These are phyloP conservation scores for Petunia secreta DNA, from an alignment of 257 asterid species.

Conservation along the genomic window DNA sequence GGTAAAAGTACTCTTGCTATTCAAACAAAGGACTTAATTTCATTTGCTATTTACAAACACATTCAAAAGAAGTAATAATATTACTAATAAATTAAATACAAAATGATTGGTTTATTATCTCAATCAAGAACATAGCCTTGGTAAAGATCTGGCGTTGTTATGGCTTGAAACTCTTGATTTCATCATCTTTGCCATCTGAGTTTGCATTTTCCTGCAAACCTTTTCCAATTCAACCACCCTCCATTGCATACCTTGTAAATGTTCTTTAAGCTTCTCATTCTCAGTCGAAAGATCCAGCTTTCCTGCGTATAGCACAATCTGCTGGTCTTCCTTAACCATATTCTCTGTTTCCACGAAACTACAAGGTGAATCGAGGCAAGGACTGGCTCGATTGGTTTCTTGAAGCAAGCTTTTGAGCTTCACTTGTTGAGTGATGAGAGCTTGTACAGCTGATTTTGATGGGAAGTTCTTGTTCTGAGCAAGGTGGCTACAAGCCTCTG, in stretches of 20 bases:
- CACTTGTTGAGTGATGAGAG: conserved; percentile 59
- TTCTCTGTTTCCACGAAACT: conserved; percentile 27
- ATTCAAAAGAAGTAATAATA: conserved; percentile 16
- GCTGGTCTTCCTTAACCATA: conserved; percentile 42
- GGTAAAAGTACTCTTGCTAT: neutral
- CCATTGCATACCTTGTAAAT: conserved; percentile 90
- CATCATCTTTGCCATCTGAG: conserved; percentile 70
- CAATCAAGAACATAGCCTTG: conserved; percentile 69
- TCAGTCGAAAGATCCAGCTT: conserved; percentile 61
- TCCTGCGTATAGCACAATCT: conserved; percentile 70
- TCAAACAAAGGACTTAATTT: conserved; percentile 22
- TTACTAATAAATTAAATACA: neutral
- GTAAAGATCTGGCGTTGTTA: conserved; percentile 59
- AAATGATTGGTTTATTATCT: conserved; percentile 30
- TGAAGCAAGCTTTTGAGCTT: conserved; percentile 74
- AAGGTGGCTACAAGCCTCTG: conserved; percentile 61
- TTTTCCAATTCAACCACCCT: conserved; percentile 78
- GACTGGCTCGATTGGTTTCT: conserved; percentile 40
- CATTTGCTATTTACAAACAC: conserved; percentile 42
- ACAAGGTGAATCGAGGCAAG: conserved; percentile 28
- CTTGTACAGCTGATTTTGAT: conserved; percentile 57
- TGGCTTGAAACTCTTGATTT: conserved; percentile 65
- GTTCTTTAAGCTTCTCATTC: conserved; percentile 63
- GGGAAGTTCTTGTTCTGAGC: conserved; percentile 67
- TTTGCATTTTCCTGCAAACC: conserved; percentile 73